Conservation (phyloP, 305 asterid species). For the Fraxinus ornus region DNA sequence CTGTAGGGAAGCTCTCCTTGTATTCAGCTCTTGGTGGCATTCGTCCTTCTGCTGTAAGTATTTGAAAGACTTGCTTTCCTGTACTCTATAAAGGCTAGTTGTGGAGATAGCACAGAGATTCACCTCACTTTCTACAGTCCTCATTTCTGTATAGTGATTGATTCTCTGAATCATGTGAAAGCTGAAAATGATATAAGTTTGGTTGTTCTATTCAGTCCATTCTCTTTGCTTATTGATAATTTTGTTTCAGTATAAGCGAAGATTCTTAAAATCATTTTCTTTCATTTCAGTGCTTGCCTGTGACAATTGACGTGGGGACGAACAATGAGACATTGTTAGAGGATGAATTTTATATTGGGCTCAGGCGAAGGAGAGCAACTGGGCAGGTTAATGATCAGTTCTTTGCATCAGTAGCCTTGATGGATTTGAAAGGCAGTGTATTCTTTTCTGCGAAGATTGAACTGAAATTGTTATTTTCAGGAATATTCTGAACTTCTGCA, state of each 20-base stretch:
- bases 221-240: neutral
- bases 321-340: conserved; percentile 40
- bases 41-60: conserved; percentile 93
- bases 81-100: neutral
- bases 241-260: neutral
- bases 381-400: conserved; percentile 39
- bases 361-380: conserved; percentile 50
- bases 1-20: conserved; percentile 89
- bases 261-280: neutral
- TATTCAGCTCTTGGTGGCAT: conserved; percentile 98
- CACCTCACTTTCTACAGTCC: neutral
- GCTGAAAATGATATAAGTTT: neutral
- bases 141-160: neutral
- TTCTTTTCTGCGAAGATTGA: neutral
- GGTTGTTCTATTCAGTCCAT: neutral
- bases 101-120: neutral
- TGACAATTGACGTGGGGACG: neutral
- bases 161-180: neutral
- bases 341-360: conserved; percentile 55
- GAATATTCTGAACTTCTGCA: conserved; percentile 49
- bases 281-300: conserved; percentile 45
- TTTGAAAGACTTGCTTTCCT: conserved; percentile 17
- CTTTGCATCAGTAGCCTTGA: neutral
- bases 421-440: neutral
- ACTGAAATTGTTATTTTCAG: conserved; percentile 21